Percentiles rank a stretch among this genome's conserved stretches.
Evolutionary conservation across 805 yeast species (phyloP).

Genomic region (Pichia pseudocactophila): DNA sequence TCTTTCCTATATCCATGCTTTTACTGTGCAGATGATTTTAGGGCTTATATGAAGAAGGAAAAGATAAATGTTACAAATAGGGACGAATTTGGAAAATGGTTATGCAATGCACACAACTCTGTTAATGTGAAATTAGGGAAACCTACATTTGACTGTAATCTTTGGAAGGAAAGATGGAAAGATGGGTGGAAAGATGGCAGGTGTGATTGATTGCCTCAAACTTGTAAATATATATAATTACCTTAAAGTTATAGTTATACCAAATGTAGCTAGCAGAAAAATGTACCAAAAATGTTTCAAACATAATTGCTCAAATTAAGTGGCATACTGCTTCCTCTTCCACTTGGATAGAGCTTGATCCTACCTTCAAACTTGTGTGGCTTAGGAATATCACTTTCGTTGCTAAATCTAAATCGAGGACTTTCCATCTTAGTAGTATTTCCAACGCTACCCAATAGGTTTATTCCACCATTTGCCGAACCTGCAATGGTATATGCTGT

Average conservation of each 20-base stretch:
- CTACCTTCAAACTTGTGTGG: constrained; percentile 75
- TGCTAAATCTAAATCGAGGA: constrained; percentile 60
- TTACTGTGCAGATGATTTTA: constrained; percentile 85
- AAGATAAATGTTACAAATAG: constrained; percentile 56
- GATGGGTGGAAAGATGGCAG: constrained; percentile 81
- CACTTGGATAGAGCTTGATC: constrained; percentile 84
- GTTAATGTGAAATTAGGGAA: constrained; percentile 87
- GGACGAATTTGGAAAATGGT: constrained; percentile 81
- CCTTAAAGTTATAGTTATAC: too few relatives aligned
- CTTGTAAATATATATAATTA: background rate
- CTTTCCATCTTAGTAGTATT: constrained; percentile 52
- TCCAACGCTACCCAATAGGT: constrained; percentile 6
- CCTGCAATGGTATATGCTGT: constrained; percentile 57
- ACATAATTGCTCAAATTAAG: constrained; percentile 38
- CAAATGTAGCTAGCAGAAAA: background rate
- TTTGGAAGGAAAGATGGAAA: constrained; percentile 92
- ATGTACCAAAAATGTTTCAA: background rate
- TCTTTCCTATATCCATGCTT: constrained; percentile 86
- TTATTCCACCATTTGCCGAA: constrained; percentile 17
- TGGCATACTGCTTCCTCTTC: constrained; percentile 90
- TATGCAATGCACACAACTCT: constrained; percentile 90
- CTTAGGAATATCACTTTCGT: constrained; percentile 64
- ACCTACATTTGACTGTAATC: constrained; percentile 72
- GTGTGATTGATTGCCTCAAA: constrained; percentile 25
- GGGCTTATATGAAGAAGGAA: constrained; percentile 42